Conservation (phyloP, 2,329 filamentous ascomycete species). For the Keithomyces neogunnii region DNA sequence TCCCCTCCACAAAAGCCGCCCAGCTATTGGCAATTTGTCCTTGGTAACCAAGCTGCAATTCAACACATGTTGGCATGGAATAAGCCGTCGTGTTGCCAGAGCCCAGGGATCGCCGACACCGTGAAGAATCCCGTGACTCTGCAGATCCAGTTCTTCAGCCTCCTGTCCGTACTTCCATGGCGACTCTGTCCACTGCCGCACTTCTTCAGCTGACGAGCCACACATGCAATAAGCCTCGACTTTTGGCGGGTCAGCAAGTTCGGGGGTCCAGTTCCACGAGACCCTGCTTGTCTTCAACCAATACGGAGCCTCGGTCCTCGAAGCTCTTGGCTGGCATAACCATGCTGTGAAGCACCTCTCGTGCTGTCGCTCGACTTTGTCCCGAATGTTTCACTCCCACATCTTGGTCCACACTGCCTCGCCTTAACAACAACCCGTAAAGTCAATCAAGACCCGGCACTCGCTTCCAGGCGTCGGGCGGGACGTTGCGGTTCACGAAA, state of each 20-base stretch:
- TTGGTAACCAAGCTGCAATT: too few species aligned
- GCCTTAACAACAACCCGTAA: constrained; percentile 2
- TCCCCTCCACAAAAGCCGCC: not conserved
- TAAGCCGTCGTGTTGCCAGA: too few species aligned
- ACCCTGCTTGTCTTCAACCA: not conserved
- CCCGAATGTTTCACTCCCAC: constrained; percentile 7
- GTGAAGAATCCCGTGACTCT: not conserved
- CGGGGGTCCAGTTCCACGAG: not conserved
- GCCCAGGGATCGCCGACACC: too few species aligned
- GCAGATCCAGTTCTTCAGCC: not conserved
- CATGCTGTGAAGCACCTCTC: not conserved
- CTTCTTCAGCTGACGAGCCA: not conserved
- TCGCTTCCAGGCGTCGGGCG: not conserved
- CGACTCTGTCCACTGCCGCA: not conserved
- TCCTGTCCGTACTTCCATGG: not conserved
- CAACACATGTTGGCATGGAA: too few species aligned
- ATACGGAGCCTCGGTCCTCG: not conserved
- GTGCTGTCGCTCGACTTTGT: constrained; percentile 8
- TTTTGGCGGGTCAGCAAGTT: too few species aligned
- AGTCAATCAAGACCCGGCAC: not conserved
- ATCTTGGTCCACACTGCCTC: not conserved
- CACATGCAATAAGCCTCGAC: not conserved
- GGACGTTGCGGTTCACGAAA: not conserved
- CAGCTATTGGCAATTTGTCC: not conserved
- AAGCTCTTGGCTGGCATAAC: not conserved